phyloP scores from a whole-genome alignment of 805 yeast genomes.

The Teunomyces cretensis region DNA sequence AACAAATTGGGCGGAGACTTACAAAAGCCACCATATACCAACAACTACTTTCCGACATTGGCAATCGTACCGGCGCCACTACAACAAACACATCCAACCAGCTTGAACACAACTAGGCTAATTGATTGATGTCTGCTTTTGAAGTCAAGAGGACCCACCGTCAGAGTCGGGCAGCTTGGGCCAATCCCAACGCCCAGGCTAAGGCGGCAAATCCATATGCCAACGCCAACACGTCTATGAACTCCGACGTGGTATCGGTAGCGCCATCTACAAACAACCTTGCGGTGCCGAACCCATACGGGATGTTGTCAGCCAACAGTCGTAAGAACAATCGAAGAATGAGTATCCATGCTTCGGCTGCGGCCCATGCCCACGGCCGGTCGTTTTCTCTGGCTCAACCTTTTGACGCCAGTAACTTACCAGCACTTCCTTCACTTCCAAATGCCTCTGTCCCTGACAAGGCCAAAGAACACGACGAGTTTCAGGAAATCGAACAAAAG shows the following conservation, averaged over 20 bases:
- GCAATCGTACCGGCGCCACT: slow-evolving; percentile 11
- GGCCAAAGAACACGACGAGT: slow-evolving; percentile 6
- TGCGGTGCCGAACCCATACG: slow-evolving; percentile 17
- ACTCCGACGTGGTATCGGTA: slow-evolving; percentile 3
- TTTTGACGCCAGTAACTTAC: slow-evolving; percentile 25
- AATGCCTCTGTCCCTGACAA: slow-evolving; percentile 5
- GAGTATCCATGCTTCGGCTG: slow-evolving; percentile 41
- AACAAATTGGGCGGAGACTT: background rate
- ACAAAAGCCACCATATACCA: background rate
- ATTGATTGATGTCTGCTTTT: slow-evolving; percentile 14
- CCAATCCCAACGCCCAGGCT: slow-evolving; percentile 14
- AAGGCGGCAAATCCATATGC: slow-evolving; percentile 26
- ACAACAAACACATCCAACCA: slow-evolving; percentile 8
- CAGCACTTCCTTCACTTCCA: slow-evolving; percentile 30
- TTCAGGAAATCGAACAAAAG: slow-evolving; percentile 11
- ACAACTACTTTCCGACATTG: background rate
- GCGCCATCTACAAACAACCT: background rate
- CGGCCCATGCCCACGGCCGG: slow-evolving; percentile 29
- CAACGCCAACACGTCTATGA: slow-evolving; percentile 14
- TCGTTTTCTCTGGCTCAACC: slow-evolving; percentile 20
- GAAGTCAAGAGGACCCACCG: slow-evolving; percentile 31
- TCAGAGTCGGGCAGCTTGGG: slow-evolving; percentile 47
- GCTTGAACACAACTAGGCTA: background rate
- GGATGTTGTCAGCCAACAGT: slow-evolving; percentile 4
- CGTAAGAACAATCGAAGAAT: slow-evolving; percentile 28